These are phyloP conservation scores for Otatea glauca DNA, from an alignment of 176 grass and related monocot species.

Conservation along the genomic window DNA sequence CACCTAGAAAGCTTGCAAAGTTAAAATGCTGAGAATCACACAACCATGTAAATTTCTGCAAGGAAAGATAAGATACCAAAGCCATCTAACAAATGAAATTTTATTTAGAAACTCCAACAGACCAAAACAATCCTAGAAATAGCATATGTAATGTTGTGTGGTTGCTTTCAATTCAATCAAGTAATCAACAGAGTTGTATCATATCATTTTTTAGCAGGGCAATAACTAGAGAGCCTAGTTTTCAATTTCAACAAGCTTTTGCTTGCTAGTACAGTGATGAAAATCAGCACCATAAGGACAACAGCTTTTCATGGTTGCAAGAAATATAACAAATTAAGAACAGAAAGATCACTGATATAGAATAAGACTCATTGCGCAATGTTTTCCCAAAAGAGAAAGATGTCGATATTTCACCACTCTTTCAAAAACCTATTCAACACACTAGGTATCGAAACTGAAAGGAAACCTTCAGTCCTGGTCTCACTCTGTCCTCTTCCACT, in stretches of 20 bases:
- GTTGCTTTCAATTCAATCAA: background rate
- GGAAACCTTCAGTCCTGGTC: background rate
- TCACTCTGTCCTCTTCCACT: background rate
- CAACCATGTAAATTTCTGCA: background rate
- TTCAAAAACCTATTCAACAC: constrained; percentile 17
- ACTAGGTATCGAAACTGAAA: background rate
- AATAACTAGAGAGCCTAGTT: background rate
- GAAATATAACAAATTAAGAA: background rate
- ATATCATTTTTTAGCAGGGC: background rate
- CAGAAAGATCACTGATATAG: background rate
- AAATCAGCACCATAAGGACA: background rate
- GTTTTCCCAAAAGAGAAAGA: background rate
- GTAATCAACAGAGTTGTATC: background rate
- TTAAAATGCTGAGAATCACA: background rate
- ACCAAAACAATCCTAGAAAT: background rate
- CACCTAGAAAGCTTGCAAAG: background rate
- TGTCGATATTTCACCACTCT: background rate
- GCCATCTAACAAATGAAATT: background rate
- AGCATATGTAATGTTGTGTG: background rate
- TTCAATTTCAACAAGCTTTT: constrained; percentile 29
- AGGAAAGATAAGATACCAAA: background rate
- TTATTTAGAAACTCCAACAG: background rate
- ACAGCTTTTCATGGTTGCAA: background rate
- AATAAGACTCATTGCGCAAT: background rate
- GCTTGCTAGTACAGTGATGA: background rate